Base-by-base conservation (phyloP, 2,329 filamentous ascomycete genomes). In the Neoascochyta sp. region DNA sequence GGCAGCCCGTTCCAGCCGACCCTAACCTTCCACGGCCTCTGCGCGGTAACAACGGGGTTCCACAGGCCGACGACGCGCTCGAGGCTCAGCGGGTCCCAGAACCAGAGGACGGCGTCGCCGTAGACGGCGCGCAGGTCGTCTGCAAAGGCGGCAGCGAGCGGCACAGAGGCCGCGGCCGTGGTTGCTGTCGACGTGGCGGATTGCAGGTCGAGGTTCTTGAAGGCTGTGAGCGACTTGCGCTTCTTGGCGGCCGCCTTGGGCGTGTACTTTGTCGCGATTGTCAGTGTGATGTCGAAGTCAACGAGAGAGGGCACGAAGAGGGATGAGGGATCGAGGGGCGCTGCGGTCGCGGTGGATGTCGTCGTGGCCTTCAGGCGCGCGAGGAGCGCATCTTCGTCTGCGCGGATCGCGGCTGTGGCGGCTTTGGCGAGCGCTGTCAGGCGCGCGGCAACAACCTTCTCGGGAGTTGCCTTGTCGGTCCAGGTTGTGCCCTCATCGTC, bases 241-340 rank as follows among this genome's bases (percentile, higher is more conserved):
- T 47, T 54, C 35, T 48, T 52, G 16, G 37, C 5, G 9, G 20
- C 8, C 3, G 25, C 23, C 3, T 22, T 18, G 4, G 27, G 22
- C 24, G 75, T 57, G 27, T 67, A 67, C 44, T 75, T 78, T 17
- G 71, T 45, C 10, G 77, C 75, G 12, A 96, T 68, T 52, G 82
- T 76, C 32, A 98, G 69, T n/a, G 90, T 67, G 42, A 96, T 82
- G 58, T 96, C 87, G 60, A 89, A 98, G 44, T 95, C 88, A 7
- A 64, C 63, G 5, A 86, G 69, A 0, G 81, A 77, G 3, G 83
- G 72, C n/a, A 75, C 69, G 65, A 96, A 96, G 7, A 96, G 71
- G 1, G 67, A 62, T 17, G 69, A 65, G 2, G 74, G 63, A 26
- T 81, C 23, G 2, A 60, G 28, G 4, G 27, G n/a, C 3, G 31